Evolutionary conservation across 305 asterid genomes (phyloP), one percentile per base, ranked within the genome.

Genomic region (Caryopteris hybrid): DNA sequence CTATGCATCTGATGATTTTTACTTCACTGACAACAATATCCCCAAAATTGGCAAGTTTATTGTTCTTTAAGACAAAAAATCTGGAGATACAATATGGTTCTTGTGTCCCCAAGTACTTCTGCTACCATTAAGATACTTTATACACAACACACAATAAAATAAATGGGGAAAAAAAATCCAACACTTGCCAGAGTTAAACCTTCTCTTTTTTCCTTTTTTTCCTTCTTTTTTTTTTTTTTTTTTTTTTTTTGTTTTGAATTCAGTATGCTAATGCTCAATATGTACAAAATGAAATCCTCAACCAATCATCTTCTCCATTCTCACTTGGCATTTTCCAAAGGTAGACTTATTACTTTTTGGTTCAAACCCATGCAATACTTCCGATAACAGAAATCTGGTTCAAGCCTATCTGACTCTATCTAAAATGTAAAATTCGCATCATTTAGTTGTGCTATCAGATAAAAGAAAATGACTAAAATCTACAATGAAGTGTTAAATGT

Each of bases 11-110:
- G 21, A 57, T 59, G 33, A 33, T 36, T 31, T 41, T 21, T 18
- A 39, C 33, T 54, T 65, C 61, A 38, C 56, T 29, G 53, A 61
- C 47, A 67, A 13, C 31, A 74, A 41, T 48, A 17, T 27, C 14
- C 54, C 29, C 9, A 21, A 39, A 8, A 22, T 41, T 47, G 10
- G 42, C 31, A 43, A 41, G 22, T 54, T 20, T 13, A 18, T 25
- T 39, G 11, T 47, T 13, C 61, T 25, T 41, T 20, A 36, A 43
- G 43, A 36, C 23, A 42, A 34, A 66, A n/a, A 16, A 36, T 14
- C 8, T 52, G 55, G 39, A 45, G 33, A 59, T 51, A 14, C 7
- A 34, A 22, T 8, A 10, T 50, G 14, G 22, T 34, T 64, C 18
- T 21, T 33, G 57, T 41, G 25, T 11, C 20, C 54, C 45, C 21